A percentile compares a stretch with the other conserved stretches of the same genome.
Evolutionary conservation across 129 eudicot species (phyloP).

Genomic region (Tagetes patula): DNA sequence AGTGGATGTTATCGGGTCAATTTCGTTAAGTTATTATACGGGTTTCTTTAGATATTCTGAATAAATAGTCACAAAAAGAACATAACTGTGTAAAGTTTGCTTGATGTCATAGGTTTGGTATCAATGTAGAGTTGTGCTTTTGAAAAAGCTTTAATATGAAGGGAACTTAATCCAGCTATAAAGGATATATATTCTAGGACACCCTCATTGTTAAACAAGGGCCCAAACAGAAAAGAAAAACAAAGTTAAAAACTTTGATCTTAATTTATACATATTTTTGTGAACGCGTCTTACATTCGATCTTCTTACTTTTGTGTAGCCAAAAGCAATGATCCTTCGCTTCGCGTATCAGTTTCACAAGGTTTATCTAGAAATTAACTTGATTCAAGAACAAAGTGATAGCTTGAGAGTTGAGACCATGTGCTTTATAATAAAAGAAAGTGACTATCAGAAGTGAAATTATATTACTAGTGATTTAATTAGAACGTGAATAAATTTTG

Average conservation of each 20-base stretch:
- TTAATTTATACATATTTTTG: background rate
- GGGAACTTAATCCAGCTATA: constrained; percentile 26
- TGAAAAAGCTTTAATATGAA: constrained; percentile 32
- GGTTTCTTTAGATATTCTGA: constrained; percentile 21
- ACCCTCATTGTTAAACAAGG: constrained; percentile 32
- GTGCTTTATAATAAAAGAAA: background rate
- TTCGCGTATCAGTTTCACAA: background rate
- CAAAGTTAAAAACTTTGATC: background rate
- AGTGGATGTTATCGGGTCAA: background rate
- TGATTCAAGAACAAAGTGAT: background rate
- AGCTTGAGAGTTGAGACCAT: constrained; percentile 4
- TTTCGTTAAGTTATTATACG: constrained; percentile 1
- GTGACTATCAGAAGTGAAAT: background rate
- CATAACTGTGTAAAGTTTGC: constrained; percentile 32
- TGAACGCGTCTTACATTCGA: background rate
- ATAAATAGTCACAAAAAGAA: constrained; percentile 32
- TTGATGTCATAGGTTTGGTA: constrained; percentile 37
- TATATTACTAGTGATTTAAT: background rate
- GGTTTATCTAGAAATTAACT: background rate
- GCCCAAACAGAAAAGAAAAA: constrained; percentile 12
- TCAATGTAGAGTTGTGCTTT: constrained; percentile 32
- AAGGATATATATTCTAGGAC: constrained; percentile 41
- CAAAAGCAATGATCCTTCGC: background rate
- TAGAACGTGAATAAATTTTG: background rate
- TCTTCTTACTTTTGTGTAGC: background rate